Evolutionary conservation across 2,329 filamentous ascomycete species (phyloP).

Genomic region (Pestalotiopsis sp.): DNA sequence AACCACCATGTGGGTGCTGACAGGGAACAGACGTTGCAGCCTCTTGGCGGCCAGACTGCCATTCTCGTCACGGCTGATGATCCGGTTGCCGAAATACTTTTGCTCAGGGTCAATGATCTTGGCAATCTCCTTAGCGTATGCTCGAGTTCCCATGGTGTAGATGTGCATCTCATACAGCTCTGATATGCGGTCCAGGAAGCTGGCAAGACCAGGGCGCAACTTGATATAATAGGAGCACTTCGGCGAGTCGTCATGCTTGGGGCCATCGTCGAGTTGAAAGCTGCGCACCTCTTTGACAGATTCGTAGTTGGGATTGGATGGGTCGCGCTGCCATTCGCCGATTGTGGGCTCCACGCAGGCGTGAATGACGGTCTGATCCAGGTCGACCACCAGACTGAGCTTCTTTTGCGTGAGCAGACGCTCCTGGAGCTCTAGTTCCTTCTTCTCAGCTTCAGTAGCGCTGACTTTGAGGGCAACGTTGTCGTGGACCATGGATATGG

Average conservation of each 20-base stretch:
- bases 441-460: constrained; percentile 73
- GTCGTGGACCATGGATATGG: constrained; percentile 93
- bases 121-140: constrained; percentile 92
- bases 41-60: constrained; percentile 91
- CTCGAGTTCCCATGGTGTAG: constrained; percentile 97
- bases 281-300: constrained; percentile 85
- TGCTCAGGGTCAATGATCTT: constrained; percentile 89
- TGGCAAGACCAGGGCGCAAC: constrained; percentile 80
- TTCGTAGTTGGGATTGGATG: constrained; percentile 84
- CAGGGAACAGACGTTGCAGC: constrained; percentile 87
- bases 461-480: constrained; percentile 87
- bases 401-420: constrained; percentile 80
- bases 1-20: constrained; percentile 98
- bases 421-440: constrained; percentile 84
- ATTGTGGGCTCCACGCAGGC: constrained; percentile 96
- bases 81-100: constrained; percentile 89
- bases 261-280: constrained; percentile 90
- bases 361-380: constrained; percentile 98
- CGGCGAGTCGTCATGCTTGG: constrained; percentile 61
- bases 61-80: constrained; percentile 96
- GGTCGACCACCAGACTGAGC: constrained; percentile 90
- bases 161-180: constrained; percentile 92
- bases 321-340: constrained; percentile 91
- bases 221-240: constrained; percentile 99
- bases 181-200: constrained; percentile 78